Conservation (phyloP, 306 rosid genomes). For the Lathyrus aphaca region DNA sequence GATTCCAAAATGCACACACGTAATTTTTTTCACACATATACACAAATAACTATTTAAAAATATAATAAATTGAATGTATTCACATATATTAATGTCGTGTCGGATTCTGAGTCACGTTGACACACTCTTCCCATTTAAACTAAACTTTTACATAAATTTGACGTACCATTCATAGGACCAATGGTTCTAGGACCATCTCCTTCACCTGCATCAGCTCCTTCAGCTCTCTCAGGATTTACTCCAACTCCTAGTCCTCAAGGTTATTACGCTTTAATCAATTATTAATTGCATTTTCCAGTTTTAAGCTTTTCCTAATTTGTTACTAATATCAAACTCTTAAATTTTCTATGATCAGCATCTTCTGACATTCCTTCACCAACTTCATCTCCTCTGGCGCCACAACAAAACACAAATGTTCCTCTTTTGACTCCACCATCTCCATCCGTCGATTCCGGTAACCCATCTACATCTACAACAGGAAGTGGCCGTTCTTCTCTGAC, state of each 20-base stretch:
- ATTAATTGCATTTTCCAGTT: not conserved
- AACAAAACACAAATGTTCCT: conserved; percentile 47
- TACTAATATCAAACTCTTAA: not conserved
- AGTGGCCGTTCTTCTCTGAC: conserved; percentile 64
- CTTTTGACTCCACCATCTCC: conserved; percentile 55
- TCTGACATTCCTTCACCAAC: conserved; percentile 47
- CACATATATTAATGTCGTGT: too few relatives aligned
- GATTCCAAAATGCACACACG: too few relatives aligned
- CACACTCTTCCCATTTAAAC: not conserved
- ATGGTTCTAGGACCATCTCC: conserved; percentile 51
- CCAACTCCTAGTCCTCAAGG: conserved; percentile 68
- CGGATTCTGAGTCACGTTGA: too few relatives aligned
- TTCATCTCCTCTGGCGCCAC: conserved; percentile 62
- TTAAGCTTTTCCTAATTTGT: conserved; percentile 1
- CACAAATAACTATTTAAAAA: too few relatives aligned
- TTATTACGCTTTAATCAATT: conserved; percentile 5
- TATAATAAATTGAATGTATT: too few relatives aligned
- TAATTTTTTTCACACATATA: too few relatives aligned
- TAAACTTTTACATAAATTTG: not conserved
- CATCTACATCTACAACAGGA: conserved; percentile 49
- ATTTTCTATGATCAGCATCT: conserved; percentile 52
- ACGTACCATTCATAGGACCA: conserved; percentile 54
- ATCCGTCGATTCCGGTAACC: conserved; percentile 49
- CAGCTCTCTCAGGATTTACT: conserved; percentile 48
- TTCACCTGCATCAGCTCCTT: conserved; percentile 57